Conservation (phyloP, 495 filamentous ascomycete genomes). For the Darksidea phi region DNA sequence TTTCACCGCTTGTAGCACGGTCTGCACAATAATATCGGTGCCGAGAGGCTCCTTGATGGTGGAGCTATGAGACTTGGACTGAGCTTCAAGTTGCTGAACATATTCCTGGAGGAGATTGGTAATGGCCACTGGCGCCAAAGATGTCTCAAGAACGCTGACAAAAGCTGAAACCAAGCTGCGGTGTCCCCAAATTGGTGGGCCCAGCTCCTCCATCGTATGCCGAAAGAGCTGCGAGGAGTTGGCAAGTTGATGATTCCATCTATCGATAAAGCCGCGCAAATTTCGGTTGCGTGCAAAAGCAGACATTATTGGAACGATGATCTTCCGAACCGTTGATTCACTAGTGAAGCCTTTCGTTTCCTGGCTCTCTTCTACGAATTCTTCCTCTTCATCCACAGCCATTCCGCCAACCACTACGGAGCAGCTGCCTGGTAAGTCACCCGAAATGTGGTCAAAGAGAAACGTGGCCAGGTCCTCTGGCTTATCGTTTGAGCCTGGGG, state of each 20-base stretch:
- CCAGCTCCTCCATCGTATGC: not conserved
- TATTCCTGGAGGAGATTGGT: slow-evolving; percentile 21
- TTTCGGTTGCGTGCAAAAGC: slow-evolving; percentile 66
- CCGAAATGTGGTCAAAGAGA: slow-evolving; percentile 29
- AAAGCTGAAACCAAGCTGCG: slow-evolving; percentile 6
- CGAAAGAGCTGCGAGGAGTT: not conserved
- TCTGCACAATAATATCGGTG: slow-evolving; percentile 17
- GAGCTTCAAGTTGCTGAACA: not conserved
- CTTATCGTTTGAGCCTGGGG: not conserved
- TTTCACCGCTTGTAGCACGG: slow-evolving; percentile 9
- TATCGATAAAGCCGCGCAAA: slow-evolving; percentile 61
- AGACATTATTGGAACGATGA: slow-evolving; percentile 57
- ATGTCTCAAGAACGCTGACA: slow-evolving; percentile 11
- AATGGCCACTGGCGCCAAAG: slow-evolving; percentile 25
- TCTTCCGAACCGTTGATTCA: slow-evolving; percentile 3
- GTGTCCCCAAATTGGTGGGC: slow-evolving; percentile 24
- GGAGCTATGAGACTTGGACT: not conserved
- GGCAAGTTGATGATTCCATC: slow-evolving; percentile 64
- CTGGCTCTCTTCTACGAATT: no score
- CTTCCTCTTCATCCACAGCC: not conserved
- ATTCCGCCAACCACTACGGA: not conserved
- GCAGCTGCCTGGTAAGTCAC: not conserved
- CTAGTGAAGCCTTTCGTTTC: not conserved
- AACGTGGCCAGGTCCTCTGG: slow-evolving; percentile 19
- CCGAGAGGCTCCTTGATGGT: slow-evolving; percentile 1